Evolutionary conservation across 75 land plant genomes (phyloP), one percentile per base, ranked within the genome.

Genomic region (Pinus tabuliformis): DNA sequence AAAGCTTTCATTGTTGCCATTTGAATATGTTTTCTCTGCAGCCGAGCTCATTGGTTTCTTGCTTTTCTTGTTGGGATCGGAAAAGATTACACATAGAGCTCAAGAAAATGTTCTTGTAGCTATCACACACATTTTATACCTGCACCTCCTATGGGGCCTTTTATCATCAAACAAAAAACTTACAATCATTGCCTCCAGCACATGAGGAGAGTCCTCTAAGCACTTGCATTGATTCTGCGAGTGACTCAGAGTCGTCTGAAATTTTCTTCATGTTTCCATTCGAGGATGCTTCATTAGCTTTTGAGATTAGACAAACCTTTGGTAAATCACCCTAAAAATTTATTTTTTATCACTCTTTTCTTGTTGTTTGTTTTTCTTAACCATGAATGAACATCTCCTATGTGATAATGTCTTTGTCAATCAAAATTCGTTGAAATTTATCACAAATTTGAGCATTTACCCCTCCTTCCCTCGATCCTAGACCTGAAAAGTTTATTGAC

Each of bases 61-160:
- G 58, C 58, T 92, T 39, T 91, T 93, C 76, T 21, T 92, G 56
- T 28, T 89, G 62, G 95, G 93, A 58, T 91, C 93, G 3, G 91
- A 93, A 65, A 88, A 82, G 71, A 92, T 91, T 60, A 92, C 95
- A 1, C 95, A 92, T 59, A 82, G 91, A 80, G 91, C 91, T 12
- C 95, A 88, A 72, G 76, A 87, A 62, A 78, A 82, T 5, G 85
- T 81, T 12, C 72, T 84, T 12, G 75, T 91, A 0, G 95, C 88
- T 21, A 89, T 81, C 93, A 93, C 95, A 92, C 72, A 84, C 85
- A 74, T 37, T 79, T 24, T 71, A 84, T 74, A 84, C 95, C 12
- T 80, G 83, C 80, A 60, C 75, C 22, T 60, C 88, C 49, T 28
- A 73, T 3, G 39, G 64, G 7, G 26, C 59, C 7, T 62, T 30